Base-by-base conservation (phyloP, 371 early-diverging fungal species). In the Rhizopus arrhizus region DNA sequence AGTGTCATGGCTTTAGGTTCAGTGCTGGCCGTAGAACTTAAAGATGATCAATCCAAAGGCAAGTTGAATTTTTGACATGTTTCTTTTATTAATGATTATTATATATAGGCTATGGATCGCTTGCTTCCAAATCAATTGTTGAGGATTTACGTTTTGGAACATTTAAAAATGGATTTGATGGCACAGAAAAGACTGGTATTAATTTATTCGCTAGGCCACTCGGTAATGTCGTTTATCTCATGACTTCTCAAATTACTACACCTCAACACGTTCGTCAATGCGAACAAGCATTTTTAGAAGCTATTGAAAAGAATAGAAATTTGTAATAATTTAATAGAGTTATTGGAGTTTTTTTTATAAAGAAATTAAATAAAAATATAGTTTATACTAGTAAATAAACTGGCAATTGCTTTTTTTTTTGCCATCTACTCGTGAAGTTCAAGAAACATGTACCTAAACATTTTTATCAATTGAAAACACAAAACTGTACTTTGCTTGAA, bases 211-310 rank as follows among this genome's bases (percentile, higher is more conserved):
- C 81, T 15, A 75, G 93, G 35, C 90, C 91, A 0, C 69, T 93
- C 12, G 93, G 93, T 10, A 91, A 91, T 60, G 84, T 91, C 5
- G 75, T 93, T 11, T 93, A 93, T 58, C 65, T 92, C 50, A 89
- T 92, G 85, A 82, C 87, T 2, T 84, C 87, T 33, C 86, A 86
- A 59, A 74, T 81, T 16, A 83, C 85, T 4, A 80, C 81, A 0
- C 69, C 78, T 34, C 74, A 82, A 42, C 72, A 77, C 45, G 72
- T 86, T 7, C 70, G 65, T 11, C 70, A 78, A 66, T 81, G 85
- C 13, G 86, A 86, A 59, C 65, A 72, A 22, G 80, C 80, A 12
- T 58, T 86, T 35, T 65, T 82, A 42, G 61, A 72, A 48, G 68
- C 70, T 13, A 61, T 66, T 28, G n/a, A 54, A 38, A 52, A 32